A percentile compares a stretch with the other conserved stretches of the same genome.
These are phyloP conservation scores for Boletus barrowsii DNA, from an alignment of 768 basidiomycete genomes.

Conservation along the genomic window DNA sequence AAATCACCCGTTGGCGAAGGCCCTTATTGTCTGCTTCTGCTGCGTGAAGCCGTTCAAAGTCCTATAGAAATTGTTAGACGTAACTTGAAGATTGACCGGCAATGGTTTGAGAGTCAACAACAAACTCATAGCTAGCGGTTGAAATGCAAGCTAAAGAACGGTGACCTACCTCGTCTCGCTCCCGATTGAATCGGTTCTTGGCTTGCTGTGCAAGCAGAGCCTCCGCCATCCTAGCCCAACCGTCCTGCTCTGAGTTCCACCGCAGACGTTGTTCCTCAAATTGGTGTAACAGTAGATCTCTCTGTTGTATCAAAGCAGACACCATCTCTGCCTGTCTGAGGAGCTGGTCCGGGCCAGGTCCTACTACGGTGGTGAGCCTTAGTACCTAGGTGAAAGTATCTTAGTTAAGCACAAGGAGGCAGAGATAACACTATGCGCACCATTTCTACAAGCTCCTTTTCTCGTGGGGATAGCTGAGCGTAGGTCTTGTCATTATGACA, in stretches of 20 bases:
- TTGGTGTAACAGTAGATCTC: conserved; percentile 52
- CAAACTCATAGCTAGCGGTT: neutral
- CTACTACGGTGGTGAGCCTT: conserved; percentile 41
- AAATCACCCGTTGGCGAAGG: conserved; percentile 57
- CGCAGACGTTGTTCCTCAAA: conserved; percentile 56
- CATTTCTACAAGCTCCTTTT: conserved; percentile 57
- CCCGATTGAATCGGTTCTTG: conserved; percentile 34
- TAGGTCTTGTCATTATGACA: conserved; percentile 29
- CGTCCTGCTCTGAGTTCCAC: conserved; percentile 61
- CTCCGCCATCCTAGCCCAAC: conserved; percentile 67
- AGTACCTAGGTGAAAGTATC: conserved; percentile 40
- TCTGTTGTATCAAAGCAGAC: conserved; percentile 50
- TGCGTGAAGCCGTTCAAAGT: conserved; percentile 49
- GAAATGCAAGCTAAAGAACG: neutral
- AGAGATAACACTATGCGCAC: conserved; percentile 36
- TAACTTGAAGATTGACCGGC: neutral
- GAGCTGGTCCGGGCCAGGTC: conserved; percentile 46
- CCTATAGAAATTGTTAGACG: conserved; percentile 38
- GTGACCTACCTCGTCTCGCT: conserved; percentile 44
- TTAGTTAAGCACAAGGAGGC: neutral
- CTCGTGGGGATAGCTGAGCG: conserved; percentile 31
- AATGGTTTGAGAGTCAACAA: neutral
- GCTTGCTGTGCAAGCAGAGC: conserved; percentile 53
- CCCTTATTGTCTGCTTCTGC: conserved; percentile 60
- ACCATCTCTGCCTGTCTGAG: conserved; percentile 63